phyloP scores from a whole-genome alignment of 1,284 basidiomycete species.

The Apiotrichum sp. region DNA sequence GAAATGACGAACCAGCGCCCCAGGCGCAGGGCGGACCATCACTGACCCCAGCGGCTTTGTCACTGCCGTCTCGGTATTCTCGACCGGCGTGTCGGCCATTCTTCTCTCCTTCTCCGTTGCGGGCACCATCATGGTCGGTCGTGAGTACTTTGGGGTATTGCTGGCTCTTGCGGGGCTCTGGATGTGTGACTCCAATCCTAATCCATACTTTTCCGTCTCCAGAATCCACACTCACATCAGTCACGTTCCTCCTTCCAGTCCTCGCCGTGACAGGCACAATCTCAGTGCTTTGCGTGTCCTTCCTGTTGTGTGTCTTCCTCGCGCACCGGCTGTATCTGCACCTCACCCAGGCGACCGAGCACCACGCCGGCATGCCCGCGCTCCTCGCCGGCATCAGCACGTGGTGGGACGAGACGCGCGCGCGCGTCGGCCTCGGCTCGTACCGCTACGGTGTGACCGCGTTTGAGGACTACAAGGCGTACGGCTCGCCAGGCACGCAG shows the following conservation, averaged over 20 bases:
- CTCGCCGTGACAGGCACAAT: constrained; percentile 25
- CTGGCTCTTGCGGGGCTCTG: too few relatives aligned
- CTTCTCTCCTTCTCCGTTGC: constrained; percentile 22
- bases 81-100: constrained; percentile 22
- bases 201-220: too few relatives aligned
- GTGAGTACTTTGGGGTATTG: constrained; percentile 6
- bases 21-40: too few relatives aligned
- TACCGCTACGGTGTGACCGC: background rate
- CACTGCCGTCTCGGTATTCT: constrained; percentile 15
- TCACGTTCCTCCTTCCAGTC: constrained; percentile 31
- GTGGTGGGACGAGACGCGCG: constrained; percentile 29
- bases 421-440: constrained; percentile 15
- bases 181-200: too few relatives aligned
- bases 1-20: too few relatives aligned
- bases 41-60: constrained; percentile 23
- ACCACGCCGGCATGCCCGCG: background rate
- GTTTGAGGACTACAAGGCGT: constrained; percentile 6
- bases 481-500: background rate
- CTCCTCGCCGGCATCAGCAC: background rate
- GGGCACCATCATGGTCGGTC: constrained; percentile 7
- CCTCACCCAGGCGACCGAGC: constrained; percentile 8
- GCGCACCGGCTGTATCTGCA: constrained; percentile 37
- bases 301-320: constrained; percentile 27
- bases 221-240: constrained; percentile 10
- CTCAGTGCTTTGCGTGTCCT: too few relatives aligned